A percentile compares a stretch with the other conserved stretches of the same genome.
Evolutionary conservation across 2,329 filamentous ascomycete species (phyloP).

Genomic region (Sclerotinia nivalis): DNA sequence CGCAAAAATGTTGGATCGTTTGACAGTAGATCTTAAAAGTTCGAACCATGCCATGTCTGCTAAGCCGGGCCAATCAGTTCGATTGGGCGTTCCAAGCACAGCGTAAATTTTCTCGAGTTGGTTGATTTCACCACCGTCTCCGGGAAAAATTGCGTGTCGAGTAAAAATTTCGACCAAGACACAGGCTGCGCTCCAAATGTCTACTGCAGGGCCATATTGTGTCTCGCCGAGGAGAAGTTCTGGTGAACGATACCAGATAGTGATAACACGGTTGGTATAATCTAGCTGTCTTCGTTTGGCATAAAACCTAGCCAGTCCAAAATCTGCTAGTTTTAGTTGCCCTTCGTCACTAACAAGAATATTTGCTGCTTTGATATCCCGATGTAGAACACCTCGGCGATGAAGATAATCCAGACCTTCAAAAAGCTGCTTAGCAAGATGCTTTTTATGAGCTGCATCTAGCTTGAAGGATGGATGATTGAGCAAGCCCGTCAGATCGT

Average conservation of each 20-base stretch:
- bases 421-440: constrained; percentile 89
- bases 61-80: constrained; percentile 82
- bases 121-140: constrained; percentile 91
- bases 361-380: constrained; percentile 98
- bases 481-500: constrained; percentile 90
- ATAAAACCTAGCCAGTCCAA: constrained; percentile 94
- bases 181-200: constrained; percentile 96
- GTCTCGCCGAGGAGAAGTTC: constrained; percentile 91
- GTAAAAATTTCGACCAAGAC: constrained; percentile 97
- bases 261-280: constrained; percentile 98
- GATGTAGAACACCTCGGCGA: constrained; percentile 86
- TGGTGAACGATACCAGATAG: constrained; percentile 94
- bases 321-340: constrained; percentile 89
- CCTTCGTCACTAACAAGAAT: constrained; percentile 91
- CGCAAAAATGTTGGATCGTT: constrained; percentile 72
- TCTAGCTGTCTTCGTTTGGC: constrained; percentile 88
- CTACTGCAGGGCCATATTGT: constrained; percentile 83
- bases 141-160: constrained; percentile 88
- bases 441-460: constrained; percentile 83
- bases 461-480: constrained; percentile 93
- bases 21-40: constrained; percentile 75
- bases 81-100: constrained; percentile 83
- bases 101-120: constrained; percentile 97
- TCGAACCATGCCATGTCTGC: constrained; percentile 98
- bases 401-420: constrained; percentile 93